These are phyloP conservation scores for Trichophaea hybrida DNA, from an alignment of 2,329 filamentous ascomycete species.

Conservation along the genomic window DNA sequence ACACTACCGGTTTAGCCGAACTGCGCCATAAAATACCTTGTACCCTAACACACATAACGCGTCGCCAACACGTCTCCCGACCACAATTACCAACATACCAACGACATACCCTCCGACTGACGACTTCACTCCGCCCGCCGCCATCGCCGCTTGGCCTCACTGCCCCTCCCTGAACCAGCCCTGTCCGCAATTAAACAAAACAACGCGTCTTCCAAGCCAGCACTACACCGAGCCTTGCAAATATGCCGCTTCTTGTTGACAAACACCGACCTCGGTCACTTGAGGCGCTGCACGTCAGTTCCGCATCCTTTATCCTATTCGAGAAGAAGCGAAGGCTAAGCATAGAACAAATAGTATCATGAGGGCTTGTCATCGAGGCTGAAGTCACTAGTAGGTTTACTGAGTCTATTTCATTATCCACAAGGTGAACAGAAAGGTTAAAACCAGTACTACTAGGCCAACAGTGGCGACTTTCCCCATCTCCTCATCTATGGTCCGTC, in stretches of 20 bases:
- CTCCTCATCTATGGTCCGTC: conserved; percentile 94
- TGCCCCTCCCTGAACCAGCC: too few relatives aligned
- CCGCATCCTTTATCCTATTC: not conserved
- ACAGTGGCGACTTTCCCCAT: conserved; percentile 95
- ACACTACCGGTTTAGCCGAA: too few relatives aligned
- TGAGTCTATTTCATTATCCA: not conserved
- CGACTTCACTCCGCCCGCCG: too few relatives aligned
- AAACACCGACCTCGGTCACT: conserved; percentile 61
- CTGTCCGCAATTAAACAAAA: not conserved
- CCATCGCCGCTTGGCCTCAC: too few relatives aligned
- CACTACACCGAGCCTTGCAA: not conserved
- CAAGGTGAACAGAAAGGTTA: not conserved
- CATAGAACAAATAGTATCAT: conserved; percentile 49
- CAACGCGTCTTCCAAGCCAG: not conserved
- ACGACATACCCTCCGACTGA: too few relatives aligned
- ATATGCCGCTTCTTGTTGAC: conserved; percentile 42
- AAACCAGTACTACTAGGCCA: conserved; percentile 34
- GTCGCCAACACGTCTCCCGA: too few relatives aligned
- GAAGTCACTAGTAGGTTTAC: conserved; percentile 56
- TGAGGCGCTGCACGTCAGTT: conserved; percentile 36
- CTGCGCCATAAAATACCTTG: too few relatives aligned
- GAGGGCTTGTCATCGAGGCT: conserved; percentile 74
- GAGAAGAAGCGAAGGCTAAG: not conserved
- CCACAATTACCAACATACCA: not conserved
- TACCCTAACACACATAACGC: too few relatives aligned